phyloP scores from a whole-genome alignment of 2,329 filamentous ascomycete genomes.

The Xylaria arbuscula region DNA sequence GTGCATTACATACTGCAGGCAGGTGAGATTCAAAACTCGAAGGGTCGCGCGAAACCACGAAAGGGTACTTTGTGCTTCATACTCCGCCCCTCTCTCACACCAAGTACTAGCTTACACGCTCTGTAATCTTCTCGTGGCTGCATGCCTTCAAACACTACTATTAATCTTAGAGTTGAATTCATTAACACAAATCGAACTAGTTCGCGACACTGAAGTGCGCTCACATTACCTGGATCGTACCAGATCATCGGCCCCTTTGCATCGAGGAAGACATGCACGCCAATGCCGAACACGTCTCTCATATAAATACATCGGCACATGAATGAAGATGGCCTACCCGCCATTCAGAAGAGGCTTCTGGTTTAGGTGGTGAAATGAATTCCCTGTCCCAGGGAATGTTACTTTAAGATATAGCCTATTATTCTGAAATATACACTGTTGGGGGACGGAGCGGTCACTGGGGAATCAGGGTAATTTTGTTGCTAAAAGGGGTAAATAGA shows the following conservation, averaged over 20 bases:
- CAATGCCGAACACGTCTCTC: neutral
- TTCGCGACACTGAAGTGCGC: too few relatives aligned
- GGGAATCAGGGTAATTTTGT: too few relatives aligned
- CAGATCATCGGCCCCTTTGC: too few relatives aligned
- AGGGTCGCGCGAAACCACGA: too few relatives aligned
- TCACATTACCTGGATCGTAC: too few relatives aligned
- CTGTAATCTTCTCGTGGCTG: neutral
- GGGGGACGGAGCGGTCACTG: too few relatives aligned
- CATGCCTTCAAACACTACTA: neutral
- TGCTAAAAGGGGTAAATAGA: too few relatives aligned
- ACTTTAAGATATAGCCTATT: too few relatives aligned
- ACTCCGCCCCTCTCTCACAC: neutral
- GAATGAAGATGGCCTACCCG: neutral
- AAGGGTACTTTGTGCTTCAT: too few relatives aligned
- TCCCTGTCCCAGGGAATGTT: too few relatives aligned
- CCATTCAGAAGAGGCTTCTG: neutral
- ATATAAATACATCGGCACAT: neutral
- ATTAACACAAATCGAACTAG: neutral
- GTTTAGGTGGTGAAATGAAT: neutral
- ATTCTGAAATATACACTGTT: too few relatives aligned
- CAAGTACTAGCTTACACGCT: neutral
- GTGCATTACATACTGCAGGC: slow-evolving; percentile 29
- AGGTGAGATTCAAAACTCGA: too few relatives aligned
- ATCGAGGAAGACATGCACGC: neutral
- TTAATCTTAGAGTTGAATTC: neutral